Conservation (phyloP, 768 basidiomycete genomes). For the Russula sp. region DNA sequence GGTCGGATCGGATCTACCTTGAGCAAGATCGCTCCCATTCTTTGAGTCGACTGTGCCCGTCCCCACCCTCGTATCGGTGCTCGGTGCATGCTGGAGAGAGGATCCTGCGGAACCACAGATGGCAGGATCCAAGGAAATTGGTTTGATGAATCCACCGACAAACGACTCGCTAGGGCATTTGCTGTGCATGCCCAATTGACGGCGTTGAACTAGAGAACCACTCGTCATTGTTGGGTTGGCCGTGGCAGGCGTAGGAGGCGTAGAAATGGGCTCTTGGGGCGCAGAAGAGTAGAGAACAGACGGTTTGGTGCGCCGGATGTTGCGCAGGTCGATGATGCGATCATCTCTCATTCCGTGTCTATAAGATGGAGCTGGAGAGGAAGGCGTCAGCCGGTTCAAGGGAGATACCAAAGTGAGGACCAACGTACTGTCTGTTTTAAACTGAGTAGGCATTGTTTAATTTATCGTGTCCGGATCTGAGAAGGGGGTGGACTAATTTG, state of each 20-base stretch:
- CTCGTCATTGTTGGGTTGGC: neutral
- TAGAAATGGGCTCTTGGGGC: neutral
- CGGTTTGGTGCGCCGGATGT: neutral
- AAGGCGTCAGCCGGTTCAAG: neutral
- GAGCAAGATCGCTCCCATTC: neutral
- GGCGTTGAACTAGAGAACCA: neutral
- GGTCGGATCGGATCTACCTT: neutral
- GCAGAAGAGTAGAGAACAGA: neutral
- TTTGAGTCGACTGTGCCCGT: too few relatives aligned
- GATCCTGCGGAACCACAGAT: neutral
- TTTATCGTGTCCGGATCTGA: neutral
- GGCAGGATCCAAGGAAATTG: neutral
- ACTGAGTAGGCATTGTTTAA: neutral
- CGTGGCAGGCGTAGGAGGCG: neutral
- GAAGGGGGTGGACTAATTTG: neutral
- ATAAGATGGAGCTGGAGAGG: neutral
- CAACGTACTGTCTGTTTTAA: neutral
- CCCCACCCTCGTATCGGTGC: neutral
- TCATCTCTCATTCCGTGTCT: constrained; percentile 6
- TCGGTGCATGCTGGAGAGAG: too few relatives aligned
- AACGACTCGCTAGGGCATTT: neutral
- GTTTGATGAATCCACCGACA: neutral
- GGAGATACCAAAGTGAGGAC: neutral
- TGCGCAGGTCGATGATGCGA: neutral
- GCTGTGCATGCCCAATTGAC: neutral